A percentile compares a stretch with the other conserved stretches of the same genome.
phyloP scores from a whole-genome alignment of 2,329 filamentous ascomycete genomes.

The Cladosporium sp. region DNA sequence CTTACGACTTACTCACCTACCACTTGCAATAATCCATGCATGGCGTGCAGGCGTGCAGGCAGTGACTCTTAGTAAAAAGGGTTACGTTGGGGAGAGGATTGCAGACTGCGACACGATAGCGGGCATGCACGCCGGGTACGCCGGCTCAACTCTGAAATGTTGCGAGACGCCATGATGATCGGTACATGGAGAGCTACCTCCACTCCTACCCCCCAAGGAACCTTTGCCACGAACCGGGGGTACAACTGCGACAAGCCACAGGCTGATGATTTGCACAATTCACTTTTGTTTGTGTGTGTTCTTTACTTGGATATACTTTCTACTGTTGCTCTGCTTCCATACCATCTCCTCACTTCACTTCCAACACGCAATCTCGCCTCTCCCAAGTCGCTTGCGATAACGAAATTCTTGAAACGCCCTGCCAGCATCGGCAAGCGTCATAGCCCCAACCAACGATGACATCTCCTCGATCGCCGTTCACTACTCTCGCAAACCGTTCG shows the following conservation, averaged over 20 bases:
- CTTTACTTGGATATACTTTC: too few species aligned
- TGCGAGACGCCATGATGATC: constrained; percentile 1
- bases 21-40: too few species aligned
- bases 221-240: constrained; percentile 8
- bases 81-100: constrained; percentile 8
- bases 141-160: constrained; percentile 3
- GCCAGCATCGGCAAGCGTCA: constrained; percentile 11
- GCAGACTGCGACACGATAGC: constrained; percentile 6
- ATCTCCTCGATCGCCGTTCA: constrained; percentile 4
- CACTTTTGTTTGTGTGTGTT: neutral
- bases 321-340: too few species aligned
- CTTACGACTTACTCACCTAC: too few species aligned
- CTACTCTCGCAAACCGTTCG: neutral
- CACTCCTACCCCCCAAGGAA: constrained; percentile 7
- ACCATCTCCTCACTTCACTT: too few species aligned
- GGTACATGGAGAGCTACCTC: too few species aligned
- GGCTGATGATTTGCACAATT: constrained; percentile 1
- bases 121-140: constrained; percentile 3
- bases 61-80: neutral
- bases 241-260: constrained; percentile 12
- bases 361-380: neutral
- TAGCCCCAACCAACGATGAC: constrained; percentile 4
- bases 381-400: neutral
- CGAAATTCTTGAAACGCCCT: constrained; percentile 7
- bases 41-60: neutral